Conservation (phyloP, 352 stramenopile species). For the Phytophthora syringae region DNA sequence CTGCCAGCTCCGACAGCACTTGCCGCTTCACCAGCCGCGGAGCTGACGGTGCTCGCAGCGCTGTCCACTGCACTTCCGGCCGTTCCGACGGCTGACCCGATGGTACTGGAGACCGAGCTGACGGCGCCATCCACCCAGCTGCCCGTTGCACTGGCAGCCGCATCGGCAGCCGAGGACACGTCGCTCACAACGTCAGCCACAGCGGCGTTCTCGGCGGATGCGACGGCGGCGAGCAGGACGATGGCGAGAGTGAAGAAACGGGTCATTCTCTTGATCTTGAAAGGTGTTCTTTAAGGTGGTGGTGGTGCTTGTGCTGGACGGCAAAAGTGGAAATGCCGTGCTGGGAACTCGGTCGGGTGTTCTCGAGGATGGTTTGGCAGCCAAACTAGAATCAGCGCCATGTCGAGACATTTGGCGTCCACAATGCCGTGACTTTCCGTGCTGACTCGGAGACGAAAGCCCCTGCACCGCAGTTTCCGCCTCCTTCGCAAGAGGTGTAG, state of each 20-base stretch:
- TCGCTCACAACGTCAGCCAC: constrained; percentile 17
- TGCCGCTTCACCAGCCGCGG: constrained; percentile 15
- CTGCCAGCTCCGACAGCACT: constrained; percentile 18
- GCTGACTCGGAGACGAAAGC: no score
- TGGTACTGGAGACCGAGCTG: constrained; percentile 18
- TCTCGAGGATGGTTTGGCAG: constrained; percentile 7
- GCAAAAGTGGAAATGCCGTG: constrained; percentile 29
- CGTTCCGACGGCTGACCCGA: background rate
- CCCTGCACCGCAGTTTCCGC: no score
- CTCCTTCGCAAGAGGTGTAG: no score
- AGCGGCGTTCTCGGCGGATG: constrained; percentile 3
- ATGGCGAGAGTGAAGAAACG: constrained; percentile 25
- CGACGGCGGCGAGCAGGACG: constrained; percentile 11
- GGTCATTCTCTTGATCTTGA: constrained; percentile 29
- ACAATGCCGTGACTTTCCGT: no score
- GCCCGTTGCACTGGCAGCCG: constrained; percentile 18
- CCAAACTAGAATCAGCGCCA: no score
- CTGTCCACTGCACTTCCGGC: constrained; percentile 22
- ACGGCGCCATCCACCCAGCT: constrained; percentile 26
- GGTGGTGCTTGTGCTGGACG: constrained; percentile 9
- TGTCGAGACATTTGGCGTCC: background rate
- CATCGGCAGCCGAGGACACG: constrained; percentile 10
- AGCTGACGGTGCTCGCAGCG: constrained; percentile 15
- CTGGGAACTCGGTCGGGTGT: background rate
- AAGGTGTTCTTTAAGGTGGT: background rate